Base-by-base conservation (phyloP, 306 rosid species). In the Coriaria nepalensis region DNA sequence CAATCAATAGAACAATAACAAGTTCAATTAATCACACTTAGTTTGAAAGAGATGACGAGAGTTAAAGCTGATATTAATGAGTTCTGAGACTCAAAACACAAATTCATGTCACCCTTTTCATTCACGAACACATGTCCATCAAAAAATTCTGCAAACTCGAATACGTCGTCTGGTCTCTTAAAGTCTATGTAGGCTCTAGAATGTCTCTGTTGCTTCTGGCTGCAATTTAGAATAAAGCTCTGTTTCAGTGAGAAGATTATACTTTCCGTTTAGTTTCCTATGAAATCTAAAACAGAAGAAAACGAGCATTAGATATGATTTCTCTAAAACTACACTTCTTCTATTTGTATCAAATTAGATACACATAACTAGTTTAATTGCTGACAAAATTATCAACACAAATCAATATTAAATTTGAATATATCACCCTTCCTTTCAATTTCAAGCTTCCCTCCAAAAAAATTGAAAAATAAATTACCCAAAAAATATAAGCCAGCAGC, bases 121-220 rank as follows among this genome's bases (percentile, higher is more conserved):
- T 81, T 90, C 51, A 90, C 98, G 60, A 90, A 90, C 57, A 85
- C 72, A 33, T 85, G 98, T 10, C 98, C 94, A 35, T 79, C 73
- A 56, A 85, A 90, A 68, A 77, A 81, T 43, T 77, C 76, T 0
- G 95, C 93, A 57, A 90, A 90, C 65, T 90, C 85, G 8, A 79
- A 56, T 52, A 90, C 98, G 64, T 79, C 98, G 50, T 67, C 78
- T 4, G 95, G 67, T 53, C 52, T 45, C 13, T 72, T 79, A 74
- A 90, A 85, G 59, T 79, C 74, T 49, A 90, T 60, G 62, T 90
- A 90, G 1, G 98, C 98, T 51, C 95, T 82, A 10, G 98, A 76
- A 64, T 79, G 62, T 54, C 68, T 79, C 69, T 75, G 92, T 59
- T 68, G 62, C 81, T 73, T 90, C 67, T 64, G 76, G 53, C 98